A percentile compares a stretch with the other conserved stretches of the same genome.
phyloP scores from a whole-genome alignment of 352 stramenopile species.

The Phytophthora lateralis region DNA sequence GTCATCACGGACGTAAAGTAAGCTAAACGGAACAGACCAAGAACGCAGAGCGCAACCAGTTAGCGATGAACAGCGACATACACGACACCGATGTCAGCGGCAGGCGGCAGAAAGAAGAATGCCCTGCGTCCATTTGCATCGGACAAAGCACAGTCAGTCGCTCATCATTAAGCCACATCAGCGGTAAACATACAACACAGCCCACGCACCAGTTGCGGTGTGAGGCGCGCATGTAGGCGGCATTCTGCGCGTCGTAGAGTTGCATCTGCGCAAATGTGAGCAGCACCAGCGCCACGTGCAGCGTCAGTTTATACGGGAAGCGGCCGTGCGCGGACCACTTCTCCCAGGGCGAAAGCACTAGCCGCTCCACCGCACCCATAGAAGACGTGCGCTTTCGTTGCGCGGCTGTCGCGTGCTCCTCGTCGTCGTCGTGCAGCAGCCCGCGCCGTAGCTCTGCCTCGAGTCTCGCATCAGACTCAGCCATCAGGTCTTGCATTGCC shows the following conservation, averaged over 20 bases:
- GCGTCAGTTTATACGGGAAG: constrained; percentile 85
- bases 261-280: constrained; percentile 78
- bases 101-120: constrained; percentile 81
- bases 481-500: constrained; percentile 10
- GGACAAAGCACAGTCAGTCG: neutral
- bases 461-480: constrained; percentile 8
- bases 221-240: constrained; percentile 83
- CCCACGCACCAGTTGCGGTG: constrained; percentile 75
- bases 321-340: constrained; percentile 73
- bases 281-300: constrained; percentile 77
- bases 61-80: constrained; percentile 22
- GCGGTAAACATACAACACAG: neutral
- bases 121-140: constrained; percentile 40
- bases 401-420: neutral
- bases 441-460: constrained; percentile 33
- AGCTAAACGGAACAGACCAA: constrained; percentile 1
- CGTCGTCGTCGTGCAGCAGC: constrained; percentile 17
- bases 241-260: constrained; percentile 82
- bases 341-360: constrained; percentile 83
- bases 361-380: constrained; percentile 57
- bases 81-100: constrained; percentile 56
- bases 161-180: neutral
- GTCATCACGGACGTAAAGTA: neutral
- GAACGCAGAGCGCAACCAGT: neutral
- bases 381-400: constrained; percentile 4